These are phyloP conservation scores for Houttuynia cordata DNA, from an alignment of 164 flowering plant species.

Conservation along the genomic window DNA sequence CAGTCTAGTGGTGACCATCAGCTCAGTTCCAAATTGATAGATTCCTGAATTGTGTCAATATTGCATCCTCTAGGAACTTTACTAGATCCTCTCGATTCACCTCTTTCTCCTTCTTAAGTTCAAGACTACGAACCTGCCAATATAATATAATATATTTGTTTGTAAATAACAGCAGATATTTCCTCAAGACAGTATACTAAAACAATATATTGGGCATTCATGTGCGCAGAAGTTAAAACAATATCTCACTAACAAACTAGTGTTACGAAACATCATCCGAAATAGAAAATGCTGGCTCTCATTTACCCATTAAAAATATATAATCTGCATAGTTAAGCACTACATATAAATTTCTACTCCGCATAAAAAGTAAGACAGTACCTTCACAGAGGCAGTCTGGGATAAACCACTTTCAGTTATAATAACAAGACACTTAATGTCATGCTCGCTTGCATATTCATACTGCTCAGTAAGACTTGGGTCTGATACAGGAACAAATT, in stretches of 20 bases:
- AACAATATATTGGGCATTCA: too few relatives aligned
- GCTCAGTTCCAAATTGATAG: slow-evolving; percentile 46
- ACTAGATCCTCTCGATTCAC: slow-evolving; percentile 48
- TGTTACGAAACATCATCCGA: too few relatives aligned
- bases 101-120: slow-evolving; percentile 80
- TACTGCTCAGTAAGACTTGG: slow-evolving; percentile 97
- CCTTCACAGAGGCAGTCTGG: slow-evolving; percentile 64
- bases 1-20: background rate
- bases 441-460: slow-evolving; percentile 96
- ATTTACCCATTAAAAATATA: background rate
- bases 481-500: slow-evolving; percentile 68
- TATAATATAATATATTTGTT: background rate
- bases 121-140: slow-evolving; percentile 82
- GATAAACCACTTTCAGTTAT: slow-evolving; percentile 64
- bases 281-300: too few relatives aligned
- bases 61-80: slow-evolving; percentile 54
- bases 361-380: slow-evolving; percentile 13
- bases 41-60: slow-evolving; percentile 62
- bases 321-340: background rate
- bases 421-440: slow-evolving; percentile 77
- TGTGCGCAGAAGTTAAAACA: too few relatives aligned
- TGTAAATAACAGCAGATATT: too few relatives aligned
- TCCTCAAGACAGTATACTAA: too few relatives aligned
- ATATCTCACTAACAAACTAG: too few relatives aligned
- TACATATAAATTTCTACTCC: background rate